Percentiles rank a stretch among this genome's conserved stretches.
Conservation (phyloP, 805 yeast genomes). For the Debaryomyces hansenii region DNA sequence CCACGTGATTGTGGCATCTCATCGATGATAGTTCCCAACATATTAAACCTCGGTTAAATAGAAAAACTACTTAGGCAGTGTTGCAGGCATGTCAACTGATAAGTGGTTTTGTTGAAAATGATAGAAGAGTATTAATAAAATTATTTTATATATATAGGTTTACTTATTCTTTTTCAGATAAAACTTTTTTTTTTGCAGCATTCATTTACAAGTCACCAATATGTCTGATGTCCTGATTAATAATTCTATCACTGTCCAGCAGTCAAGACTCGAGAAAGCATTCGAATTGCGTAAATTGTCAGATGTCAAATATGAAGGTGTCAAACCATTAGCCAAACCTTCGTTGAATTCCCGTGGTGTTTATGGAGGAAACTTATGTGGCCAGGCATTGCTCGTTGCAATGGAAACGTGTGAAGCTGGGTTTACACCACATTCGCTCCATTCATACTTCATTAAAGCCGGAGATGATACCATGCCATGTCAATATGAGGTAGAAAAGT, state of each 20-base stretch:
- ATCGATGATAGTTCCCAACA: too few species aligned
- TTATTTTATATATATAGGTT: too few species aligned
- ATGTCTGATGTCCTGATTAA: not conserved
- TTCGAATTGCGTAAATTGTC: slow-evolving; percentile 8
- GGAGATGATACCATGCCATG: slow-evolving; percentile 31
- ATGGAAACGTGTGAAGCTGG: slow-evolving; percentile 28
- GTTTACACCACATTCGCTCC: slow-evolving; percentile 43
- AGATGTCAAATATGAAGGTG: slow-evolving; percentile 17
- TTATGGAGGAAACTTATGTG: slow-evolving; percentile 40
- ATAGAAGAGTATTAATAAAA: too few species aligned
- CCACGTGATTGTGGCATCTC: too few species aligned
- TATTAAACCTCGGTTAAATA: slow-evolving; percentile 1
- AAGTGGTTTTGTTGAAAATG: not conserved
- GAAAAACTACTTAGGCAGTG: not conserved
- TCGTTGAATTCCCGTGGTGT: slow-evolving; percentile 31
- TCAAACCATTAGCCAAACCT: slow-evolving; percentile 30
- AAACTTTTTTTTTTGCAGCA: too few species aligned
- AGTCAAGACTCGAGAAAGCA: slow-evolving; percentile 9
- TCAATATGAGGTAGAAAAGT: slow-evolving; percentile 31
- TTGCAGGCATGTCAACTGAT: not conserved
- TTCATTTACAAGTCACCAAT: not conserved
- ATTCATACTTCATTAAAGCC: slow-evolving; percentile 39
- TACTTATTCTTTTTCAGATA: too few species aligned
- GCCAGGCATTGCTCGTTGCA: slow-evolving; percentile 36
- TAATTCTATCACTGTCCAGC: not conserved